Evolutionary conservation across 345 rosid genomes (phyloP), one percentile per base, ranked within the genome.

Genomic region (Melastoma malabathricum): DNA sequence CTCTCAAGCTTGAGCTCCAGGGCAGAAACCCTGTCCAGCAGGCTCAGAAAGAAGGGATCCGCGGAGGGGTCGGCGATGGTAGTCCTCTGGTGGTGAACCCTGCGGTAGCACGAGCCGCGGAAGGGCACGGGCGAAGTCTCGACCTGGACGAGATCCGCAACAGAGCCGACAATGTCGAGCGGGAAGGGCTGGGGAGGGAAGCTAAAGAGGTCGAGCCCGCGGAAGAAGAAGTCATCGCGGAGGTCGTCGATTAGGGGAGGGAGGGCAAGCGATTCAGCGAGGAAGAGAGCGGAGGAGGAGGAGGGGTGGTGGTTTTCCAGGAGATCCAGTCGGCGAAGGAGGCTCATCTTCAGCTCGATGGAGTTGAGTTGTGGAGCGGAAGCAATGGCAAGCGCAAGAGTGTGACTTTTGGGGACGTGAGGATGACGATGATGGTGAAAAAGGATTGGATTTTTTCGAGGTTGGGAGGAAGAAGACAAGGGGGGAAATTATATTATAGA

Each of bases 1-100:
- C 64, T 61, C 45, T 84, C 96, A 31, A 82, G 77, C 73, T 66
- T 82, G 9, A 84, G 70, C 70, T 90, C 98, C 27, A 90, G 78
- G 12, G 68, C 63, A 13, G 70, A 66, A 31, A 84, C 82, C 55
- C 88, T 75, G 46, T 84, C 82, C 41, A 34, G 41, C 41, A 34
- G 41, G 12, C 41, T 34, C 41, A 34, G 41, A 34, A 34, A 34
- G 41, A 9, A 34, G 41, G 12, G 41, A 34, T 34, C 12, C 12
- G 60, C 71, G 73, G 15, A 93, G 72, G 47, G 62, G 58, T 64
- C 73, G 72, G 22, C 79, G 48, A 14, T 66, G 64, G 58, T 68
- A 51, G 18, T 68, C 74, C 16, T 77, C 72, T 38, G 63, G 65
- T 63, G 83, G 65, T 17, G 13, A 54, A 77, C 34, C 72, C 77